Evolutionary conservation across 228 moss, liverwort and hornwort genomes (phyloP).

Genomic region (Sphagnum magellanicum): DNA sequence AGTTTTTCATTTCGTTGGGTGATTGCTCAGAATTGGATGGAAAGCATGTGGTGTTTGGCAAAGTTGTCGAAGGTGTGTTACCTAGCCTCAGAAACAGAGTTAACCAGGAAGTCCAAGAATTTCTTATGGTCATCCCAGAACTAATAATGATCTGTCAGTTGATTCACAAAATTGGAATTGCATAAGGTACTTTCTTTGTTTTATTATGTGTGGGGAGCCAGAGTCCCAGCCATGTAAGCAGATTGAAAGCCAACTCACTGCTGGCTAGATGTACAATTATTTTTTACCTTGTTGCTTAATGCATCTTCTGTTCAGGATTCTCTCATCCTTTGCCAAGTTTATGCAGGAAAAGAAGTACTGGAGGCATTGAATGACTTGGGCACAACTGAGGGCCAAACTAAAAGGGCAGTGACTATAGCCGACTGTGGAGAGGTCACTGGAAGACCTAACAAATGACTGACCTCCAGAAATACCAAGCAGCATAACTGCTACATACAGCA

Average conservation of each 20-base stretch:
- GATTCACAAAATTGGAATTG: not conserved
- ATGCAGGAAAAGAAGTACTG: conserved; percentile 57
- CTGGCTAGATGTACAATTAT: not conserved
- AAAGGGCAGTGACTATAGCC: conserved; percentile 50
- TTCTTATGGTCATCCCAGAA: too few relatives aligned
- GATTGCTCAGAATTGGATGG: conserved; percentile 73
- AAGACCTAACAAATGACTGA: not conserved
- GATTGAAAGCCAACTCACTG: not conserved
- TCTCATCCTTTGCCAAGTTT: not conserved
- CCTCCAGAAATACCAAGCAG: too few relatives aligned
- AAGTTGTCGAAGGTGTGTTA: conserved; percentile 61
- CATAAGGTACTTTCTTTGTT: not conserved
- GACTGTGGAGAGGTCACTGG: conserved; percentile 51
- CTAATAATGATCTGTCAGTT: not conserved
- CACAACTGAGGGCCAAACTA: conserved; percentile 57
- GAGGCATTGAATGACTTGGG: conserved; percentile 62
- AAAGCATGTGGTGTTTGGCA: conserved; percentile 75
- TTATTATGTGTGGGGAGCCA: not conserved
- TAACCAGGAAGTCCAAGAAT: too few relatives aligned
- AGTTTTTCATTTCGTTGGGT: conserved; percentile 73
- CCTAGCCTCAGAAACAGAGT: not conserved
- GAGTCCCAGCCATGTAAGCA: not conserved
- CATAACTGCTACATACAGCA: too few relatives aligned
- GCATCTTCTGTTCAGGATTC: not conserved
- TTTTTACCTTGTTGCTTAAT: not conserved